Evolutionary conservation across 495 filamentous ascomycete species (phyloP).

Genomic region (Hamigera avellanea): DNA sequence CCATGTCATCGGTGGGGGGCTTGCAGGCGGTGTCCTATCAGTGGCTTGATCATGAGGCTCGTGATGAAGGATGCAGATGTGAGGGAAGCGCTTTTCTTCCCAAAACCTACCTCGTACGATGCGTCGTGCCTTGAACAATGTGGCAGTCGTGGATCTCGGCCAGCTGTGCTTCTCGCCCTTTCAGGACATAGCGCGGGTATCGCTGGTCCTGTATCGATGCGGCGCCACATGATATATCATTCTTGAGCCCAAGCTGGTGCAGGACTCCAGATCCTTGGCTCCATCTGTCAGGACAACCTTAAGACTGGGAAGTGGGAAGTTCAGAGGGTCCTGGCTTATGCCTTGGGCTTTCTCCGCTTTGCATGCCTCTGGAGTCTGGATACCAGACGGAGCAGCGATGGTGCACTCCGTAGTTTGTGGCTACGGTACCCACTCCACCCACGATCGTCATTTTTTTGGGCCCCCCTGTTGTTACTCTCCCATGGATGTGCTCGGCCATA

Average conservation of each 20-base stretch:
- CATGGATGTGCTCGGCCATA: not conserved
- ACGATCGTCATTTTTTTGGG: conserved; percentile 1
- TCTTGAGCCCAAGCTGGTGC: not conserved
- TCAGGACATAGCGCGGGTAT: no score
- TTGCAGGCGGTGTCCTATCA: not conserved
- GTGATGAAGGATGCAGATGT: not conserved
- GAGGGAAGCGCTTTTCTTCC: not conserved
- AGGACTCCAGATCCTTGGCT: not conserved
- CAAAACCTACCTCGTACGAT: no score
- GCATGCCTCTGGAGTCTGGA: not conserved
- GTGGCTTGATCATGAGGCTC: not conserved
- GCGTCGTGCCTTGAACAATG: no score
- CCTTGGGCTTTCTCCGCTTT: not conserved
- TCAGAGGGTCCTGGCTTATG: not conserved
- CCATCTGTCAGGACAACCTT: not conserved
- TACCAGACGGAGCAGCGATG: not conserved
- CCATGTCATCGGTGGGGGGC: not conserved
- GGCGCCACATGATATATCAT: not conserved
- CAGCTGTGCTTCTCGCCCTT: not conserved
- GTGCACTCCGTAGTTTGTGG: not conserved
- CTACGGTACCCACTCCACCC: not conserved
- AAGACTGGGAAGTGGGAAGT: no score
- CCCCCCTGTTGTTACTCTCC: not conserved
- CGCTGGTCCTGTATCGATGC: no score
- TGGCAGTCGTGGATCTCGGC: not conserved